phyloP scores from a whole-genome alignment of 2,329 filamentous ascomycete genomes.

The Colletotrichum shisoi region DNA sequence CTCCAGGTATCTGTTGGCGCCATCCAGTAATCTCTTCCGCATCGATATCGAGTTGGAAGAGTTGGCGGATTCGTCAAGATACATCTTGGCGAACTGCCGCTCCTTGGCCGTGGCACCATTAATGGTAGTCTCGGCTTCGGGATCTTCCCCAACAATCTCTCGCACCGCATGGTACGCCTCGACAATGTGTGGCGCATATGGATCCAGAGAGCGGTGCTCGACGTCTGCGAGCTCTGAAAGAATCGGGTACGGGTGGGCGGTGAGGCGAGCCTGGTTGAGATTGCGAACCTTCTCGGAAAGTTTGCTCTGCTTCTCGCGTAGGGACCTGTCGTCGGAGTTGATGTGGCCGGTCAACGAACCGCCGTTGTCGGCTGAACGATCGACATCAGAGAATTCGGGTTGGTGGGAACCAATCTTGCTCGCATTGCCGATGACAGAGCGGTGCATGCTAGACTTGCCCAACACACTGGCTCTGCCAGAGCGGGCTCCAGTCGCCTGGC shows the following conservation, averaged over 20 bases:
- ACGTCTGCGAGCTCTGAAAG: conserved; percentile 78
- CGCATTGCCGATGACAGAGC: conserved; percentile 86
- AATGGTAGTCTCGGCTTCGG: conserved; percentile 64
- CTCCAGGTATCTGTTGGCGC: conserved; percentile 82
- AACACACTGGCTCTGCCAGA: conserved; percentile 60
- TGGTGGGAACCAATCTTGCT: conserved; percentile 67
- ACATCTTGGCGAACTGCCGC: conserved; percentile 77
- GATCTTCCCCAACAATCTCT: conserved; percentile 77
- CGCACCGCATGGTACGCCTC: conserved; percentile 85
- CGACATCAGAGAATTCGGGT: conserved; percentile 73
- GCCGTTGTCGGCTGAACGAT: conserved; percentile 62
- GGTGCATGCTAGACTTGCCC: conserved; percentile 73
- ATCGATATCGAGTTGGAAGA: conserved; percentile 71
- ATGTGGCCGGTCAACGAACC: conserved; percentile 56
- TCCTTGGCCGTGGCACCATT: conserved; percentile 74
- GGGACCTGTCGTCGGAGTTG: conserved; percentile 75
- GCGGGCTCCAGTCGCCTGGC: conserved; percentile 63
- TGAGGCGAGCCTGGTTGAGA: conserved; percentile 76
- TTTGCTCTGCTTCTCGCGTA: conserved; percentile 83
- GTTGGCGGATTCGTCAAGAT: conserved; percentile 76
- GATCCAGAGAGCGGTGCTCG: conserved; percentile 73
- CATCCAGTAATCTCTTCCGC: conserved; percentile 80
- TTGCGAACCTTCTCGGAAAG: conserved; percentile 81
- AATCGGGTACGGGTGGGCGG: conserved; percentile 73
- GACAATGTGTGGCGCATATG: conserved; percentile 76